phyloP scores from a whole-genome alignment of 140 eudicot species.

The Cichorium intybus region DNA sequence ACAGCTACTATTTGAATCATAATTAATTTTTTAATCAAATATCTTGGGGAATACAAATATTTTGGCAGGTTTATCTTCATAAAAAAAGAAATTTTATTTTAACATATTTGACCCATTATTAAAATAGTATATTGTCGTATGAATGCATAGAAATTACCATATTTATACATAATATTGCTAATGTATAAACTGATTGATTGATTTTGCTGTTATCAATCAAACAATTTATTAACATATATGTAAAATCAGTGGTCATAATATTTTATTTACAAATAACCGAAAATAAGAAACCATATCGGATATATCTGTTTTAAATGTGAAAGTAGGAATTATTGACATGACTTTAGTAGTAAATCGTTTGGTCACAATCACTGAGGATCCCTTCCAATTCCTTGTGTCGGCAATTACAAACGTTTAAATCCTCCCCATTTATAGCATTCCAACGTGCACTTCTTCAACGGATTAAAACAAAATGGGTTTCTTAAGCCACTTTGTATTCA shows the following conservation, averaged over 20 bases:
- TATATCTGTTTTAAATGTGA: background rate
- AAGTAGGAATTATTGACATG: slow-evolving; percentile 10
- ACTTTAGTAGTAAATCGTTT: slow-evolving; percentile 10
- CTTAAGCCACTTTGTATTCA: background rate
- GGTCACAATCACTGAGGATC: slow-evolving; percentile 24
- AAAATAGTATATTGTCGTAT: too few relatives aligned
- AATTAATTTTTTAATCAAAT: too few relatives aligned
- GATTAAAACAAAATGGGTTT: background rate
- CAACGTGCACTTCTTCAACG: slow-evolving; percentile 12
- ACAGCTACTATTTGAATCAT: background rate
- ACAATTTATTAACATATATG: background rate
- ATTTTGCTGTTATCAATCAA: background rate
- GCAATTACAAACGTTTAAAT: slow-evolving; percentile 27
- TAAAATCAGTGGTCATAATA: background rate
- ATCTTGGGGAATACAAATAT: too few relatives aligned
- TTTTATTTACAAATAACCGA: background rate
- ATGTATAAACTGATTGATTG: background rate
- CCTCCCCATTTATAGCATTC: slow-evolving; percentile 18
- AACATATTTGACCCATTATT: too few relatives aligned
- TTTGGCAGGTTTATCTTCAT: too few relatives aligned
- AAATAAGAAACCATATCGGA: background rate
- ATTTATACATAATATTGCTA: background rate
- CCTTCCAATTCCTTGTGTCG: slow-evolving; percentile 24
- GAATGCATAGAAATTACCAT: background rate
- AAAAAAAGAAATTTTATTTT: too few relatives aligned